A percentile compares a stretch with the other conserved stretches of the same genome.
Conservation (phyloP, 352 stramenopile species). For the Aphanomyces astaci region DNA sequence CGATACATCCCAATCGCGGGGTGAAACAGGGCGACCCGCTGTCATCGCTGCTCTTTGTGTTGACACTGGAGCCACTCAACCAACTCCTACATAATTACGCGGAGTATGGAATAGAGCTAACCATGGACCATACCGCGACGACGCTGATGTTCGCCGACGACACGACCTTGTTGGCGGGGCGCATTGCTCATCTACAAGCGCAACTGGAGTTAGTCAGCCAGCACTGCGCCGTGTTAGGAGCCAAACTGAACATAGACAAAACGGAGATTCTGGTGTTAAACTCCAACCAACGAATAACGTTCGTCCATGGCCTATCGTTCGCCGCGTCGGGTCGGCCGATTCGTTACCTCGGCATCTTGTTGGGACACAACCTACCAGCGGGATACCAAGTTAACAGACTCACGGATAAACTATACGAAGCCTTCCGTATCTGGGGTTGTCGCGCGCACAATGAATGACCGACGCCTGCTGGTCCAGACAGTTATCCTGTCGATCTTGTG, state of each 20-base stretch:
- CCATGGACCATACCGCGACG: too few relatives aligned
- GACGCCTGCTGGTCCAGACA: not conserved
- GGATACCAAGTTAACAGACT: not conserved
- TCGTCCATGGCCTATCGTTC: not conserved
- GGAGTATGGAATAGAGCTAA: too few relatives aligned
- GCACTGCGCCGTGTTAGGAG: not conserved
- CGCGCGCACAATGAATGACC: slow-evolving; percentile 13
- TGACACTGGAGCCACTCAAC: not conserved
- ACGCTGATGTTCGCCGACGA: too few relatives aligned
- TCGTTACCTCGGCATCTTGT: not conserved
- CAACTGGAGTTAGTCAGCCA: not conserved
- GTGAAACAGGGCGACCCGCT: slow-evolving; percentile 7
- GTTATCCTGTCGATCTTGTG: slow-evolving; percentile 11
- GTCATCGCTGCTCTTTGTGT: not conserved
- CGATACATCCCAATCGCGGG: not conserved
- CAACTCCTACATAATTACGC: not conserved
- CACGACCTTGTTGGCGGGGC: too few relatives aligned
- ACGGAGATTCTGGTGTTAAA: not conserved
- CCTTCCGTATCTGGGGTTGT: slow-evolving; percentile 3
- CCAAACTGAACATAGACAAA: not conserved
- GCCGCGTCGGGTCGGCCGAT: not conserved
- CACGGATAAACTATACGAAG: not conserved
- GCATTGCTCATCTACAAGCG: not conserved
- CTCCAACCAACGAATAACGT: not conserved
- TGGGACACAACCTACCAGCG: not conserved